A percentile compares a stretch with the other conserved stretches of the same genome.
Conservation (phyloP, 805 yeast species). For the Ogataea corticis region DNA sequence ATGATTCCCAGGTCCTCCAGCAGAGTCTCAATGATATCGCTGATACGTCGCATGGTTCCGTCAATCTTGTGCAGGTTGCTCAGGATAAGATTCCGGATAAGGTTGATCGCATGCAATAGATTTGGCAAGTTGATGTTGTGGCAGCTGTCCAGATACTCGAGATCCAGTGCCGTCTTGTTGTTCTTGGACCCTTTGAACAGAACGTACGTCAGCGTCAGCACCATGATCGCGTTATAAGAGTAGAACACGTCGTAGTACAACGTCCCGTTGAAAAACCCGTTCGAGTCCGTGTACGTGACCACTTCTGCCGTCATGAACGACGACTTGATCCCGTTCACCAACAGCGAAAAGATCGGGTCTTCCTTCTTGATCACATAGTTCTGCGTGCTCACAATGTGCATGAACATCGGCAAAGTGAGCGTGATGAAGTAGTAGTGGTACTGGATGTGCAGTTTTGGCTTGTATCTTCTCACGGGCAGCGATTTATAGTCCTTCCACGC, state of each 20-base stretch:
- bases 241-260: slow-evolving; percentile 45
- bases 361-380: slow-evolving; percentile 38
- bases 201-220: slow-evolving; percentile 42
- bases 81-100: slow-evolving; percentile 34
- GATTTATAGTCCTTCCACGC: slow-evolving; percentile 35
- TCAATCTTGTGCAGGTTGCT: slow-evolving; percentile 37
- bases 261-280: slow-evolving; percentile 46
- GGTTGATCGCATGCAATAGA: slow-evolving; percentile 35
- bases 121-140: slow-evolving; percentile 31
- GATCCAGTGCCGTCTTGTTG: slow-evolving; percentile 27
- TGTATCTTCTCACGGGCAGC: slow-evolving; percentile 37
- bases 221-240: slow-evolving; percentile 45
- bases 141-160: slow-evolving; percentile 27
- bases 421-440: slow-evolving; percentile 44
- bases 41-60: slow-evolving; percentile 43
- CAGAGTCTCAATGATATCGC: slow-evolving; percentile 44
- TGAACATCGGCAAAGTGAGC: slow-evolving; percentile 43
- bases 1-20: slow-evolving; percentile 43
- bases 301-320: slow-evolving; percentile 41
- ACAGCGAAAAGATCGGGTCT: slow-evolving; percentile 42
- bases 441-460: slow-evolving; percentile 42
- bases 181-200: slow-evolving; percentile 28
- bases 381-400: slow-evolving; percentile 39
- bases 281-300: slow-evolving; percentile 34
- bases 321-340: slow-evolving; percentile 42